A percentile compares a stretch with the other conserved stretches of the same genome.
Evolutionary conservation across 768 basidiomycete species (phyloP).

Genomic region (Auriscalpium microsporum): DNA sequence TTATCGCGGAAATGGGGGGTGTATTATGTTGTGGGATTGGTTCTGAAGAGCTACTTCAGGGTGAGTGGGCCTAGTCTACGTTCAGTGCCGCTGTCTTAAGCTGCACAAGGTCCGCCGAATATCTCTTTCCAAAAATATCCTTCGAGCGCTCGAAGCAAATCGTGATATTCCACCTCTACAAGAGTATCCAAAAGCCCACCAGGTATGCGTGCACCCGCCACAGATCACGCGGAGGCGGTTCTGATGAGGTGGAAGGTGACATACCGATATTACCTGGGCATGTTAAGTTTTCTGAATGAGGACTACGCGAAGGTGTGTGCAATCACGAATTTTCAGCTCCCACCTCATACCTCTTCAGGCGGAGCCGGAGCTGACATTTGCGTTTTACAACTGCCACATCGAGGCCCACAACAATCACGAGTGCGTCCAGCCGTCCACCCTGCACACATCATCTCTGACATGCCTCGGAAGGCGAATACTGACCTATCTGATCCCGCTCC

Average conservation of each 20-base stretch:
- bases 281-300: slow-evolving; percentile 90
- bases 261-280: slow-evolving; percentile 89
- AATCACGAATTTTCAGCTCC: background rate
- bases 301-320: slow-evolving; percentile 67
- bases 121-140: slow-evolving; percentile 84
- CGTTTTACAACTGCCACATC: slow-evolving; percentile 77
- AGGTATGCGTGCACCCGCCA: slow-evolving; percentile 37
- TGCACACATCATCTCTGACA: background rate
- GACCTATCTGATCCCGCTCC: slow-evolving; percentile 83
- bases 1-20: slow-evolving; percentile 85
- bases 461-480: slow-evolving; percentile 63
- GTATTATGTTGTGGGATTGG: slow-evolving; percentile 85
- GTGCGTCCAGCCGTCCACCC: slow-evolving; percentile 35
- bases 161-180: slow-evolving; percentile 74
- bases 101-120: slow-evolving; percentile 72
- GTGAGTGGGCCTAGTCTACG: slow-evolving; percentile 34
- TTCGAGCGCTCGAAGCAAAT: slow-evolving; percentile 81
- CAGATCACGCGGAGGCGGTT: slow-evolving; percentile 6
- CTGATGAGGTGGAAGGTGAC: slow-evolving; percentile 54
- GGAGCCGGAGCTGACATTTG: slow-evolving; percentile 78
- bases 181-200: slow-evolving; percentile 76
- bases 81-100: background rate
- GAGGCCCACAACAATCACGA: slow-evolving; percentile 70
- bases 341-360: slow-evolving; percentile 38
- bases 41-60: slow-evolving; percentile 92